phyloP scores from a whole-genome alignment of 306 rosid species.

The Lathyrus sativus region DNA sequence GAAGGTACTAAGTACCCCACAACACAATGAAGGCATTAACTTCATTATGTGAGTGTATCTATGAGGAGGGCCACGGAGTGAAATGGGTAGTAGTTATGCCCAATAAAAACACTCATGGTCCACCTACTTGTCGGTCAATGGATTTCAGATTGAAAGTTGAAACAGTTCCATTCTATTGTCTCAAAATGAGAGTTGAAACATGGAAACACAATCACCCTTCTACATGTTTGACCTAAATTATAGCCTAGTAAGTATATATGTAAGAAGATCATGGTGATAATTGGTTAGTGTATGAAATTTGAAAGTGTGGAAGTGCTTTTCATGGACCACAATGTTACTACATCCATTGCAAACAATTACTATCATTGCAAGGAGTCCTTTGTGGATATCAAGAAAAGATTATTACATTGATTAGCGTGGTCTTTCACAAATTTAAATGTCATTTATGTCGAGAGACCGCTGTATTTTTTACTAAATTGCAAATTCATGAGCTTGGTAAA shows the following conservation, averaged over 20 bases:
- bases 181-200: too few species aligned
- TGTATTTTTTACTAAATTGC: not conserved
- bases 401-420: too few species aligned
- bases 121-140: slow-evolving; percentile 29
- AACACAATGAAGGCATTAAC: slow-evolving; percentile 36
- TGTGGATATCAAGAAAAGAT: too few species aligned
- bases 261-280: too few species aligned
- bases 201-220: not conserved
- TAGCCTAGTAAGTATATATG: too few species aligned
- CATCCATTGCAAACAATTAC: too few species aligned
- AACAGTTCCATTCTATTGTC: not conserved
- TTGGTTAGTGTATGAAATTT: too few species aligned
- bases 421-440: too few species aligned
- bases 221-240: not conserved
- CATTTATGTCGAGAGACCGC: not conserved
- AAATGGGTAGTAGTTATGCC: slow-evolving; percentile 37
- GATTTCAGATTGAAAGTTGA: slow-evolving; percentile 10
- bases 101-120: slow-evolving; percentile 39
- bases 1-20: slow-evolving; percentile 38
- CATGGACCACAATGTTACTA: too few species aligned
- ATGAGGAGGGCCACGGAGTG: slow-evolving; percentile 13
- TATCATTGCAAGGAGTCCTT: too few species aligned
- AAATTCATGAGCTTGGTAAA: not conserved
- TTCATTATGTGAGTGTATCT: slow-evolving; percentile 34
- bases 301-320: too few species aligned